Base-by-base conservation (phyloP, 495 filamentous ascomycete species). In the Bathelium albidoporum region DNA sequence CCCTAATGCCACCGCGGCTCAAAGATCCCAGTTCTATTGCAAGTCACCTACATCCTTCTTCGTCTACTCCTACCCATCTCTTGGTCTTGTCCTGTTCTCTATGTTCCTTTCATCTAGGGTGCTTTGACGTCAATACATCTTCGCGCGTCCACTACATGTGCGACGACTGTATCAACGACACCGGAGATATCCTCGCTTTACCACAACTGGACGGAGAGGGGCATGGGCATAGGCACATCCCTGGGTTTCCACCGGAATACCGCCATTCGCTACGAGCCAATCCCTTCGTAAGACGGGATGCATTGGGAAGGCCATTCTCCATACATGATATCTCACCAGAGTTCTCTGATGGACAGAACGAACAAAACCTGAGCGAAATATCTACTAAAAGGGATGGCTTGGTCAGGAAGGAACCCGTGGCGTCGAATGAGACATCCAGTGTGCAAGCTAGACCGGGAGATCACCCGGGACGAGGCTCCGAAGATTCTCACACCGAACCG, bases 251-350 rank as follows among this genome's bases (percentile, higher is more conserved):
- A 9, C 49, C 20, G 16, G 24, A 28, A 28, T 29, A 55, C 9
- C 49, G 29, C 11, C 24, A 55, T 29, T 28, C 49, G 5, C 49
- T 11, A 29, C 20, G 49, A 29, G 49, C 29, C 49, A 55, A 55
- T 29, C 49, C 49, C 24, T 55, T 55, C 24, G 49, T 55, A 24
- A 55, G 49, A 55, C 20, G 49, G 29, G 49, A 55, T 55, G 49
- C 49, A 9, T 55, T 16, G 20, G 49, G 49, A 10, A 55, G 24
- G 9, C 49, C 49, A 10, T 55, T 28, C 11, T 3, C 10, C 22
- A 26, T 3, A 55, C 49, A 55, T 16, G 49, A 9, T 11, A 2
- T 29, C 24, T 24, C 49, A 20, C 29, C 49, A 9, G 24, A 16
- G 22, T n/a, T 9, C 9, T 55, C 24, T 10, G 20, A 16, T 24